Base-by-base conservation (phyloP, 2,329 filamentous ascomycete genomes). In the Penicillium sumatraense region DNA sequence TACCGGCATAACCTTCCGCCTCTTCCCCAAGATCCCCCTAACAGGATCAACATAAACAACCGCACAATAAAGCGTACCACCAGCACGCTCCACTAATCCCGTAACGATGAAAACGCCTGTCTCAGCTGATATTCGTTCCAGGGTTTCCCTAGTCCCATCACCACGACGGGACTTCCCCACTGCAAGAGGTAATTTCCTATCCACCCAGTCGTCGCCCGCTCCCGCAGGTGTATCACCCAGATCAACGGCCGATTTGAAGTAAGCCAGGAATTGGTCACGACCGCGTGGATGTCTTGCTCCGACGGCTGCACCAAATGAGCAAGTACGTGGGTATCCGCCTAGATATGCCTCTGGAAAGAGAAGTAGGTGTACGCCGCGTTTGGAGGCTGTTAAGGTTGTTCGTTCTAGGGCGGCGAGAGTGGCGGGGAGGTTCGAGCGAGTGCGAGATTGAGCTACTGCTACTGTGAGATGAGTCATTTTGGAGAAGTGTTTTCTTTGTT, bases 261-360 rank as follows among this genome's bases (percentile, higher is more conserved):
- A 96, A 2, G 81, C 77, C 8, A 93, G 81, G 70, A 88, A 97
- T 67, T 96, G 91, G 23, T 96, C 91, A 16, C 92, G 84, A 4
- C 92, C 93, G 46, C 81, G 78, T 2, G 82, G 78, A 0, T 83
- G 81, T 35, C 93, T 86, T 14, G 82, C 80, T 3, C 93, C 93
- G 5, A 96, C 81, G 1, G 84, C 81, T 44, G 86, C 86, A 3
- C 92, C 92, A 67, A 96, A 96, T 48, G 80, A 79, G 59, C 87
- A 88, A 16, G 89, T 91, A 6, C 93, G 88, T n/a, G 93, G 93
- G 70, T 97, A 97, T 1, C 93, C 93, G 45, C 93, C 93, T 2
- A 97, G 83, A 70, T 91, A 96, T 18, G 93, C 93, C 78, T 98
- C 93, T 0, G 93, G 93, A 57, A 97, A 93, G 49, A 97, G 85